Evolutionary conservation across 2,329 filamentous ascomycete genomes (phyloP), one percentile per base, ranked within the genome.

Genomic region (Aspergillus sp.): DNA sequence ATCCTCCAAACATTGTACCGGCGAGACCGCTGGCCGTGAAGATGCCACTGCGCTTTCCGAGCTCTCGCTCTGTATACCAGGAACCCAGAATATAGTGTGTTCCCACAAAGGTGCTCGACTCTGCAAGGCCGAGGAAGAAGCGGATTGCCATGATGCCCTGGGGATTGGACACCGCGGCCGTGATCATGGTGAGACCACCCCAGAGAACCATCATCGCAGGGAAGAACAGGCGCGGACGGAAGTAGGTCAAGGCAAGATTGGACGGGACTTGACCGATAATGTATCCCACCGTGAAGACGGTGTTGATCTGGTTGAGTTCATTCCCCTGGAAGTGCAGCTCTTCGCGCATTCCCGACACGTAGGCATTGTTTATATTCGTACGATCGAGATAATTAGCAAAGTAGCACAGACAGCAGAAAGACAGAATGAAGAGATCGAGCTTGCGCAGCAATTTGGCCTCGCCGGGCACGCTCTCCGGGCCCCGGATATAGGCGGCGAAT

Each of bases 361-460:
- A 83, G 4, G 80, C 80, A 62, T 82, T 81, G 57, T 75, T 75
- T 43, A 82, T 67, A 56, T 80, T 79, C 56, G 74, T 76, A 41
- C 74, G 71, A 59, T 81, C 80, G 15, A 81, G 72, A 66, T 73
- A 70, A 57, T 82, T 82, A 59, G 78, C 71, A 58, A 81, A 82
- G 55, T 76, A 81, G 20, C 73, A 76, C 2, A 82, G 62, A 47
- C 80, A 82, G 12, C 72, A 74, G 57, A 76, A 78, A 2, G 69
- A 67, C 1, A 78, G 65, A 63, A 83, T 71, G 58, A 81, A 82
- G 66, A 75, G 77, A 62, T 83, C 81, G 30, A 82, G 74, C 64
- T 83, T 83, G 56, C 77, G 71, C 18, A 81, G 72, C 12, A 83
- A 74, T 39, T 68, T 71, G 58, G 41, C n/a, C 45, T 49, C 53